These are phyloP conservation scores for Davidsoniella australis DNA, from an alignment of 2,329 filamentous ascomycete species.

Conservation along the genomic window DNA sequence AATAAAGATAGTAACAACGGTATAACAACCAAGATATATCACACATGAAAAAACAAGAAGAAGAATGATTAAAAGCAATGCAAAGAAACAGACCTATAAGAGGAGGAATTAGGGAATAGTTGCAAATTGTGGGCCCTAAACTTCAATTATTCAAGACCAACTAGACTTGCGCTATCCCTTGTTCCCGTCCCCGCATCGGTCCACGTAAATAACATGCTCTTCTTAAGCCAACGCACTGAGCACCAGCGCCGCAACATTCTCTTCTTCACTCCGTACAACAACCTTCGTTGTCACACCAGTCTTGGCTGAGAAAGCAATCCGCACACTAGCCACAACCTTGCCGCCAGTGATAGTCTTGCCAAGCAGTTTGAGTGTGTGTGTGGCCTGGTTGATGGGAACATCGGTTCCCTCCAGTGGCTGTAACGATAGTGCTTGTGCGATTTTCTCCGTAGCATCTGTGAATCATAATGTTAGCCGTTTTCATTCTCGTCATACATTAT, in stretches of 20 bases:
- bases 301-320: conserved; percentile 90
- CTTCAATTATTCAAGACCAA: neutral
- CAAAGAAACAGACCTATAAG: no score
- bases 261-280: conserved; percentile 78
- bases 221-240: conserved; percentile 64
- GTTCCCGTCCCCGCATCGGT: neutral
- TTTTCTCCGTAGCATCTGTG: conserved; percentile 77
- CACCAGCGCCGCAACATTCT: conserved; percentile 70
- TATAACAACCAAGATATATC: no score
- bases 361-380: conserved; percentile 87
- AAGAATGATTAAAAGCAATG: no score
- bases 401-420: conserved; percentile 92
- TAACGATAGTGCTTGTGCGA: conserved; percentile 70
- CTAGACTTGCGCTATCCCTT: neutral
- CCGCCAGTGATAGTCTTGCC: conserved; percentile 89
- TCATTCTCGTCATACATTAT: no score
- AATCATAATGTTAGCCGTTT: conserved; percentile 15
- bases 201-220: neutral
- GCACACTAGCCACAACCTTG: conserved; percentile 67
- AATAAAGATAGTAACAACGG: no score
- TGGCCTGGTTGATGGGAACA: conserved; percentile 70
- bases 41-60: no score
- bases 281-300: conserved; percentile 93
- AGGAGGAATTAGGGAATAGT: no score
- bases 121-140: no score